These are phyloP conservation scores for Eudorina sp. DNA, from an alignment of 139 green algal genomes.

Conservation along the genomic window DNA sequence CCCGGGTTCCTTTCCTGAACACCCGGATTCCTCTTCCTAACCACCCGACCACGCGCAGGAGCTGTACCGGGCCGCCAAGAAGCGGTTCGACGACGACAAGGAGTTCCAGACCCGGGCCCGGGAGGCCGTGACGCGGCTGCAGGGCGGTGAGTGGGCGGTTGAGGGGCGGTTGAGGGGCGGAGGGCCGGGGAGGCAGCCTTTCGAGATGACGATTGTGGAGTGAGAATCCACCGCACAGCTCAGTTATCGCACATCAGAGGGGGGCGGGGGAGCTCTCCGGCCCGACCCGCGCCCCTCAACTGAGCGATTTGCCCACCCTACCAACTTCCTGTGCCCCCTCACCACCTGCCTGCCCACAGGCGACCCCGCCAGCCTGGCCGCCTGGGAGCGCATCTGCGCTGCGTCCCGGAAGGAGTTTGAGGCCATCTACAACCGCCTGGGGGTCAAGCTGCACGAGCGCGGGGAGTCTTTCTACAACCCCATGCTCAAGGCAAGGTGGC, in stretches of 20 bases:
- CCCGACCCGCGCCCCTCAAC: not conserved
- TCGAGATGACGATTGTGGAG: too few species aligned
- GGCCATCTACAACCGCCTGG: constrained; percentile 89
- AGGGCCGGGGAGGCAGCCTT: not conserved
- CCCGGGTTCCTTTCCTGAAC: too few species aligned
- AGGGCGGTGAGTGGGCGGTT: constrained; percentile 71
- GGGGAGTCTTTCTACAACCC: constrained; percentile 99
- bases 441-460: constrained; percentile 86
- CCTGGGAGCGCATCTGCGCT: constrained; percentile 95
- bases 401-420: constrained; percentile 92
- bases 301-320: not conserved
- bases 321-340: too few species aligned
- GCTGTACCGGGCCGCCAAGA: constrained; percentile 82
- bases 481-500: constrained; percentile 71
- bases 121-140: constrained; percentile 91
- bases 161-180: not conserved
- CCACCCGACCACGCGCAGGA: not conserved
- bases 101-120: constrained; percentile 95
- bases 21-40: too few species aligned
- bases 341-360: constrained; percentile 54
- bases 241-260: too few species aligned
- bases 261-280: too few species aligned
- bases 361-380: constrained; percentile 73
- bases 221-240: too few species aligned
- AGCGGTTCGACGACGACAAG: constrained; percentile 95